Evolutionary conservation across 129 eudicot genomes (phyloP).

Genomic region (Smallanthus sonchifolius): DNA sequence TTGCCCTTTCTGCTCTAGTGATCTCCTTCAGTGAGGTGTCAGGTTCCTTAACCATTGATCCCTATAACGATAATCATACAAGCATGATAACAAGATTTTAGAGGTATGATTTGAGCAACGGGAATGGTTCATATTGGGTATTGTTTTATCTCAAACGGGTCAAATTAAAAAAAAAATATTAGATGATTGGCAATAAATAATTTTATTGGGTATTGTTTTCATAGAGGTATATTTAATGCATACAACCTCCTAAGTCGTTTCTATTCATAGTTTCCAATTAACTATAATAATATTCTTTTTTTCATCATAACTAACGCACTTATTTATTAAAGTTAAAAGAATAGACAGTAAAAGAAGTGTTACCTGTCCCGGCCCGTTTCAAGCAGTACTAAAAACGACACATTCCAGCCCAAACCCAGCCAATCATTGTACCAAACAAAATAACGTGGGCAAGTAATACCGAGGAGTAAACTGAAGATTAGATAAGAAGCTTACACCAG

Average conservation of each 20-base stretch:
- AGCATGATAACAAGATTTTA: neutral
- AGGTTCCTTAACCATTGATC: constrained; percentile 46
- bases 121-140: too few species aligned
- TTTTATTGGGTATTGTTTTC: too few species aligned
- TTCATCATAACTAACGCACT: neutral
- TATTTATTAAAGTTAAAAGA: neutral
- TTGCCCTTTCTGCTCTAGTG: constrained; percentile 26
- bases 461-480: neutral
- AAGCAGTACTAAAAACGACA: neutral
- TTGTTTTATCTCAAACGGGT: neutral
- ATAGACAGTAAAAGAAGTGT: neutral
- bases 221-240: neutral
- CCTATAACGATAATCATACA: constrained; percentile 37
- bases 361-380: neutral
- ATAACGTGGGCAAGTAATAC: neutral
- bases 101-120: neutral
- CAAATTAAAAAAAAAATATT: too few species aligned
- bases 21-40: constrained; percentile 49
- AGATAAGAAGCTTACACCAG: constrained; percentile 68
- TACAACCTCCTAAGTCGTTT: neutral
- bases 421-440: neutral
- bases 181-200: too few species aligned
- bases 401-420: neutral
- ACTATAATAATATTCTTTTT: neutral
- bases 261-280: neutral